Base-by-base conservation (phyloP, 768 basidiomycete genomes). In the Collybia mongolica region DNA sequence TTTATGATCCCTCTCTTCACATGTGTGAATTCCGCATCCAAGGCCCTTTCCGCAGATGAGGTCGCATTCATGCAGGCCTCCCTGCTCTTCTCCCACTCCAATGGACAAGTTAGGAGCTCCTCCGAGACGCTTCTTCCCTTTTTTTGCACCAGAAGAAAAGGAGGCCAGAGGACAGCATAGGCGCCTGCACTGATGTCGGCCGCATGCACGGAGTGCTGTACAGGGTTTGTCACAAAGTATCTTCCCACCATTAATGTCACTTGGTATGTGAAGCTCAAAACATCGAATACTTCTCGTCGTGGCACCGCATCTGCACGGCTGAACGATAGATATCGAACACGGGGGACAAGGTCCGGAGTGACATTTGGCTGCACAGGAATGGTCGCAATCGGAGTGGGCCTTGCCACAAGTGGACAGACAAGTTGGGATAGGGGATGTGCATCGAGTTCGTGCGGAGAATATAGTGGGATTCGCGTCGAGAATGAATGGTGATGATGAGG, bases 161-260 rank as follows among this genome's bases (percentile, higher is more conserved):
- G 77, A 81, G 0, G 93, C 88, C 0, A 98, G 78, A 0, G 97
- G 95, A 60, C 97, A 99, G 63, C 97, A 98, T 7, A 86, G 52
- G 3, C 94, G 78, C 15, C 76, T 74, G 62, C 97, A 98, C 54
- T 88, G 84, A 60, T 99, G 97, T 18, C 84, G 75, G 0, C 95
- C 92, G 62, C 97, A 98, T 6, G 81, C 77, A 14, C 93, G 81
- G 8, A 93, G 71, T 0, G 86, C 89, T 17, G 72, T 70, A 62
- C 97, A 99, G 1, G 84, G 80, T 26, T 81, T 79, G 49, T 93
- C 87, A 66, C 97, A 98, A 1, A 88, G 65, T 37, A 94, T 77
- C 49, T 91, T 87, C 2, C 65, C 69, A 46, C 61, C 18, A 46
- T 38, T 3, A 53, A 7, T 11, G n/a, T 39, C 5, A 24, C 15